phyloP scores from a whole-genome alignment of 306 rosid species.

The Rosa rugosa region DNA sequence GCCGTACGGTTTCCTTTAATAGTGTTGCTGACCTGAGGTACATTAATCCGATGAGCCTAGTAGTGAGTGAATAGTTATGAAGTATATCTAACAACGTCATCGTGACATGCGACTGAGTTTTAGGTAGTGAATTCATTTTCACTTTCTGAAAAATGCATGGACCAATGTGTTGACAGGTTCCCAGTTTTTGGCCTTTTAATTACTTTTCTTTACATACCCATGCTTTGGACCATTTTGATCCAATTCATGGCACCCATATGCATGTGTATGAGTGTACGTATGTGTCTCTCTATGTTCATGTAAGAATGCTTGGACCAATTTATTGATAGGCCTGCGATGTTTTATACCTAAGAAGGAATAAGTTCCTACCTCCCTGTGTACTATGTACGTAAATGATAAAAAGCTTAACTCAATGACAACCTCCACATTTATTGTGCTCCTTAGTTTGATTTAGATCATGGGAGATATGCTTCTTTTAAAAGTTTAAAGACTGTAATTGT shows the following conservation, averaged over 20 bases:
- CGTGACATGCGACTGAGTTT: background rate
- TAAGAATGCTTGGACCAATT: constrained; percentile 3
- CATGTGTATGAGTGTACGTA: background rate
- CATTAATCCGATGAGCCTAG: background rate
- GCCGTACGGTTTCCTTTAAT: background rate
- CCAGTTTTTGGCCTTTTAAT: background rate
- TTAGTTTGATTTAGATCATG: too few species aligned
- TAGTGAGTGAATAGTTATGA: background rate
- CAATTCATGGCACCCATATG: background rate
- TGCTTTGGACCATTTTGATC: background rate
- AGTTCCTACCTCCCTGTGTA: background rate
- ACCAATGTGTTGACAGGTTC: background rate
- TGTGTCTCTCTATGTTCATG: background rate
- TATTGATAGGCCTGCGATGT: background rate
- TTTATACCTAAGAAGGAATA: background rate
- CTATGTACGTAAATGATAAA: background rate
- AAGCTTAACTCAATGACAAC: background rate
- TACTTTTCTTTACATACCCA: background rate
- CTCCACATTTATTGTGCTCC: background rate
- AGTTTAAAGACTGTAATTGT: too few species aligned
- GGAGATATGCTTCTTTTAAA: too few species aligned
- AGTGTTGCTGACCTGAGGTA: too few species aligned
- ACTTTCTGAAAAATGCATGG: background rate
- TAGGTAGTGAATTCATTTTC: background rate
- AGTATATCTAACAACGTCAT: background rate